Conservation (phyloP, 2,329 filamentous ascomycete genomes). For the Neonectria sp. region DNA sequence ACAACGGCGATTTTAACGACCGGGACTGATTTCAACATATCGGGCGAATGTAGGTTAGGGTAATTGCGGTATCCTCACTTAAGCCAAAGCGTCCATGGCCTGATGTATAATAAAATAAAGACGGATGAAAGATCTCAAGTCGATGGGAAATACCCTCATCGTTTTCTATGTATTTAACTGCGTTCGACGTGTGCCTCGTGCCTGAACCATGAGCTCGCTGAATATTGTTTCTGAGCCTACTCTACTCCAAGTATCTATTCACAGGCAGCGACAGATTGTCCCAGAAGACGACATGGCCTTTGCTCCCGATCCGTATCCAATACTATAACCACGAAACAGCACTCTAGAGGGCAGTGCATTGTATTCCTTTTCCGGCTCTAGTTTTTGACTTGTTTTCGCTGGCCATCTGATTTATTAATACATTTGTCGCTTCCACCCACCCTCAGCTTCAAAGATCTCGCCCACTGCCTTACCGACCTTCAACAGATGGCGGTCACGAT, state of each 20-base stretch:
- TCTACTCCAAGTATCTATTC: neutral
- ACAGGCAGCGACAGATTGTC: neutral
- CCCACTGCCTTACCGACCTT: conserved; percentile 57
- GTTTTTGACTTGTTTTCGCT: neutral
- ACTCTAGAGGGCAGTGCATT: no score
- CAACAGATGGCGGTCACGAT: conserved; percentile 62
- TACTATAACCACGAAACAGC: no score
- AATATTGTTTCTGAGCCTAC: neutral
- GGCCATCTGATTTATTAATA: conserved; percentile 6
- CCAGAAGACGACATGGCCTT: neutral
- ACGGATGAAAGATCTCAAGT: conserved; percentile 3
- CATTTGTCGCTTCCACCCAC: conserved; percentile 46
- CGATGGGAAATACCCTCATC: neutral
- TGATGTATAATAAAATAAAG: conserved; percentile 24
- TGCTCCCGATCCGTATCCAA: no score
- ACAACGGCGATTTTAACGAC: conserved; percentile 37
- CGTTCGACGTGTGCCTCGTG: conserved; percentile 1
- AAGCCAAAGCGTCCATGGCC: conserved; percentile 23
- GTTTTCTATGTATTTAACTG: conserved; percentile 12
- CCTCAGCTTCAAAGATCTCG: conserved; percentile 51
- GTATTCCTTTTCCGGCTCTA: neutral
- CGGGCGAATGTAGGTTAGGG: conserved; percentile 15
- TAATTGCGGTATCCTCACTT: conserved; percentile 23
- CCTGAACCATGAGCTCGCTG: conserved; percentile 2
- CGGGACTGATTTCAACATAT: conserved; percentile 31